Evolutionary conservation across 164 flowering plant genomes (phyloP).

Genomic region (Aristolochia californica): DNA sequence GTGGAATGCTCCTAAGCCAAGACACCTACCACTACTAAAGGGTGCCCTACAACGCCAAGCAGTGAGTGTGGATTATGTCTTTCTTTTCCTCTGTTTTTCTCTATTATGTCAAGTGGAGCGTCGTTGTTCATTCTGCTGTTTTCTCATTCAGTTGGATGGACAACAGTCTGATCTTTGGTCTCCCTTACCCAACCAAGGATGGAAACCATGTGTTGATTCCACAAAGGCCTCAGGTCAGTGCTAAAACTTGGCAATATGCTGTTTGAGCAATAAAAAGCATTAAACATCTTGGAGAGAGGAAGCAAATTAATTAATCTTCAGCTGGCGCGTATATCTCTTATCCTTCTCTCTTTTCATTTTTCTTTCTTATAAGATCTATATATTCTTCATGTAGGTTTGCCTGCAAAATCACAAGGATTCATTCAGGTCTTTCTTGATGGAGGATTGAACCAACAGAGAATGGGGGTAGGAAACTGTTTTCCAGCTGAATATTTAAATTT

Average conservation of each 20-base stretch:
- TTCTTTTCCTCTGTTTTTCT: background rate
- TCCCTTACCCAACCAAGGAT: constrained; percentile 67
- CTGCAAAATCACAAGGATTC: constrained; percentile 57
- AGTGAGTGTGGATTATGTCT: constrained; percentile 30
- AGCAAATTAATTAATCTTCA: background rate
- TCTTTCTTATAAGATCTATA: background rate
- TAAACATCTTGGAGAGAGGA: background rate
- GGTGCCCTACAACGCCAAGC: constrained; percentile 52
- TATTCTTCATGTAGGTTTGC: constrained; percentile 30
- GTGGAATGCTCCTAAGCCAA: constrained; percentile 69
- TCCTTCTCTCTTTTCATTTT: constrained; percentile 1
- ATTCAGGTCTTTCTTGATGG: constrained; percentile 95
- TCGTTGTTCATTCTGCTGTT: background rate
- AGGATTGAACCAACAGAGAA: constrained; percentile 95
- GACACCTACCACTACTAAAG: constrained; percentile 58
- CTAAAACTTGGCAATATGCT: background rate
- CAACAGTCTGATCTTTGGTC: constrained; percentile 61
- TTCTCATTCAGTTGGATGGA: constrained; percentile 32
- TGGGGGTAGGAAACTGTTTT: constrained; percentile 63
- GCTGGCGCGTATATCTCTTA: background rate
- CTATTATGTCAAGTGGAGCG: background rate
- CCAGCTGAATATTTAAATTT: background rate
- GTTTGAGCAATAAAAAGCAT: background rate
- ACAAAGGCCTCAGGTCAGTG: constrained; percentile 38
- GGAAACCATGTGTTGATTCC: constrained; percentile 47